Percentiles rank a stretch among this genome's conserved stretches.
phyloP scores from a whole-genome alignment of 2,329 filamentous ascomycete species.

The Talaromyces sp. region DNA sequence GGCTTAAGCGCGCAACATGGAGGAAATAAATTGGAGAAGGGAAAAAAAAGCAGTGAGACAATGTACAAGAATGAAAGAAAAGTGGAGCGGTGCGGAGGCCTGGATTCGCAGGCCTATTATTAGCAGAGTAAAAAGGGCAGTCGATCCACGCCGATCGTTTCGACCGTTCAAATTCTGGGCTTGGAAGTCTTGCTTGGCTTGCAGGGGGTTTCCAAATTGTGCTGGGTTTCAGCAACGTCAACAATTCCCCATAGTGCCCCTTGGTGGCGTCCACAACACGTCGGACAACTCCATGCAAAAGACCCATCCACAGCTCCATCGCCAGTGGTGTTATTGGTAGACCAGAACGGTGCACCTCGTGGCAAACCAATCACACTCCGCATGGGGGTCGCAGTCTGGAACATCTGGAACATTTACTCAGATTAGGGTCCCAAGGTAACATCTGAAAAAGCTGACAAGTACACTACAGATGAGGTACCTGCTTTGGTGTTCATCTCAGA shows the following conservation, averaged over 20 bases:
- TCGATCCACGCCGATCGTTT: slow-evolving; percentile 2
- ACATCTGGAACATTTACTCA: neutral
- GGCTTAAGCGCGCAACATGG: slow-evolving; percentile 11
- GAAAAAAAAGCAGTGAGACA: slow-evolving; percentile 12
- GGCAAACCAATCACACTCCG: slow-evolving; percentile 3
- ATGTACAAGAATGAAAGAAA: slow-evolving; percentile 7
- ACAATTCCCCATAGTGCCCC: slow-evolving; percentile 5
- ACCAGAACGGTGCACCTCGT: slow-evolving; percentile 2
- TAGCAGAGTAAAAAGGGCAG: neutral
- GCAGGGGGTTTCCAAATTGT: too few species aligned
- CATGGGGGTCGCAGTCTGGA: slow-evolving; percentile 3
- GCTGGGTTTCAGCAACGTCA: slow-evolving; percentile 1
- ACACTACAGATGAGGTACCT: neutral
- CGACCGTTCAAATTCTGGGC: neutral
- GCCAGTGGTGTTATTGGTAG: neutral
- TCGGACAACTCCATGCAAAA: slow-evolving; percentile 1
- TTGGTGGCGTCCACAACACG: slow-evolving; percentile 2
- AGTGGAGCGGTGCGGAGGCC: slow-evolving; percentile 1
- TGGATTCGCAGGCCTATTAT: slow-evolving; percentile 4
- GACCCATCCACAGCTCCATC: neutral
- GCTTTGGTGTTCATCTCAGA: neutral
- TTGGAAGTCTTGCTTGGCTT: neutral
- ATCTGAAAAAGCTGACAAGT: too few species aligned
- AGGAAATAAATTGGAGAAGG: slow-evolving; percentile 4
- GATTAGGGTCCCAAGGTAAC: neutral